Evolutionary conservation across 2,329 filamentous ascomycete species (phyloP), one percentile per base, ranked within the genome.

Genomic region (Daldinia sp.): DNA sequence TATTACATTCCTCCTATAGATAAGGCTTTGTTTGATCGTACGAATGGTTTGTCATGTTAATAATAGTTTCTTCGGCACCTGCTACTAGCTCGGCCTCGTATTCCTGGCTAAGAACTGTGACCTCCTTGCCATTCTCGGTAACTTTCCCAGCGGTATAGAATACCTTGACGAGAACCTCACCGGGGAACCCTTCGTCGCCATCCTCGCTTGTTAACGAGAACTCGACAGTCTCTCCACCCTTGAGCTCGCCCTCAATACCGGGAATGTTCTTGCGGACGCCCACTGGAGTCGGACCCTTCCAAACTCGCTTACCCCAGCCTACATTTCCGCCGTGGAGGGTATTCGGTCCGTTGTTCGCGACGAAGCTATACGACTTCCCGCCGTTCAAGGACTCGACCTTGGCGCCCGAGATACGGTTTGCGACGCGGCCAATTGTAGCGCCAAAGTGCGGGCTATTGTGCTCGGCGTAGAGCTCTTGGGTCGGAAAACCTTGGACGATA

Each of bases 21-120:
- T 48, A 23, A 35, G 1, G 32, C 55, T 52, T 37, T 50, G 15
- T 25, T 27, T 34, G 39, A 21, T 76, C 81, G 70, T 78, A 93
- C 90, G 92, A 96, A 81, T 99, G 94, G 80, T 98, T 99, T 50
- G 95, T 98, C 79, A 98, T 85, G 79, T 94, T 96, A 76, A 98
- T 86, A 39, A 89, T 89, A 0, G 94, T 98, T 83, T 97, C 94
- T n/a, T 94, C 88, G 10, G 89, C 90, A 50, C 90, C 89, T 2
- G 85, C 89, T 2, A 93, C 83, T 47, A 98, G 83, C 77, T 92
- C 87, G 17, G 91, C 93, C 81, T 97, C 91, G 75, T 96, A 98
- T 77, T 98, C 95, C 50, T 96, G 91, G 58, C 89, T 89, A 59
- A 98, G 79, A 17, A 95, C 86, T 1, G 86, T 87, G 66, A 89